Conservation (phyloP, 2,329 filamentous ascomycete genomes). For the Clarireedia sp. region DNA sequence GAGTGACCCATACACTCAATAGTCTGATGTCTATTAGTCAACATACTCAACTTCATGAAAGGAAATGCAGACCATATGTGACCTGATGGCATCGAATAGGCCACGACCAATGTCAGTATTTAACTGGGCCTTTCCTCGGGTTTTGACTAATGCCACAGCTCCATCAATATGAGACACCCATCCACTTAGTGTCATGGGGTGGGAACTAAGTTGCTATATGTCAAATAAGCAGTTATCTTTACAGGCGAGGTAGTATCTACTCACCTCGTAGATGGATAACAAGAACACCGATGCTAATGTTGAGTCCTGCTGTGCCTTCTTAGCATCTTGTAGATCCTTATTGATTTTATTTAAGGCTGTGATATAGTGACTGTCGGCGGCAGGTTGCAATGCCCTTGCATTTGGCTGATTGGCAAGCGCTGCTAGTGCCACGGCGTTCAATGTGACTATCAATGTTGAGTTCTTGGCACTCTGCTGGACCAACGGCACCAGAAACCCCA, state of each 20-base stretch:
- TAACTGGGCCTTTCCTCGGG: conserved; percentile 44
- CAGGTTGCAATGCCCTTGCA: conserved; percentile 28
- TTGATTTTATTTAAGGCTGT: conserved; percentile 46
- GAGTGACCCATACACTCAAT: conserved; percentile 46
- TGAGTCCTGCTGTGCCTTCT: conserved; percentile 41
- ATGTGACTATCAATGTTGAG: conserved; percentile 39
- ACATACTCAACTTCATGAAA: neutral
- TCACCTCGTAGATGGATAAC: conserved; percentile 50
- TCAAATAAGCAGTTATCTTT: neutral
- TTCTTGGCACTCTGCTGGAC: conserved; percentile 35
- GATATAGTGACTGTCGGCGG: conserved; percentile 44
- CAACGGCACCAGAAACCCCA: conserved; percentile 49
- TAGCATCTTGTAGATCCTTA: conserved; percentile 41
- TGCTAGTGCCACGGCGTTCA: conserved; percentile 50
- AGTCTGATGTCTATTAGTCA: conserved; percentile 45
- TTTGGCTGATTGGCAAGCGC: conserved; percentile 44
- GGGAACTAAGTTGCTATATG: conserved; percentile 40
- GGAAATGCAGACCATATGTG: conserved; percentile 42
- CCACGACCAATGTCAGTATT: conserved; percentile 43
- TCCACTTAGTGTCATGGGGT: conserved; percentile 44
- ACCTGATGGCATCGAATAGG: conserved; percentile 51
- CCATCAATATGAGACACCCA: conserved; percentile 55
- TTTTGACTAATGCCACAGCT: conserved; percentile 49
- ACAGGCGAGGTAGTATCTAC: neutral
- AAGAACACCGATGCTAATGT: conserved; percentile 51